Base-by-base conservation (phyloP, 2,329 filamentous ascomycete genomes). In the Monosporascus sp. region DNA sequence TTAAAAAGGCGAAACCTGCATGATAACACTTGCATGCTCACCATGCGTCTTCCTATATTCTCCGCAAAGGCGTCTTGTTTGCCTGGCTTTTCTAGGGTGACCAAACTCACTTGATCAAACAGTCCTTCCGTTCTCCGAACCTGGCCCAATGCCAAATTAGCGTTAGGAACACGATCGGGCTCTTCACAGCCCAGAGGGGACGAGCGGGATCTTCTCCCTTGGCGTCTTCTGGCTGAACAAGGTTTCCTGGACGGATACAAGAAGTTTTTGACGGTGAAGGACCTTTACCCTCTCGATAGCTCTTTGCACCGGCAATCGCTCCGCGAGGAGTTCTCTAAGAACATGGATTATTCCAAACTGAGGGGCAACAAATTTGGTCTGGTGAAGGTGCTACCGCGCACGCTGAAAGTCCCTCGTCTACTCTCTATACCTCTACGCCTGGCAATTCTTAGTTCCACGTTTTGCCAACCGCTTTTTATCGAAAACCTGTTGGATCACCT, bases 381-480 rank as follows among this genome's bases (percentile, higher is more conserved):
- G 1, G 52, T 63, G 1, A 66, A 60, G 35, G 63, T 66, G 4
- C 45, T 72, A 0, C 52, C 50, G 3, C 65, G 59, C 20, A 65
- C 71, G 1, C 58, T 76, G 1, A 53, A 60, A 0, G 65, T 68
- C 0, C 68, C 68, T 0, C 57, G 73, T 2, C 51, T 75, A 0
- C 53, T 70, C 0, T 72, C 73, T 0, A 55, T 75, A 1, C 61
- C 63, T 2, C 72, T 74, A 1, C 65, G 73, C 7, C 59, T 73
- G 7, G 68, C 68, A 2, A 59, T 73, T 5, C 65, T 73, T 4
- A 73, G 66, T 14, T 74, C 76, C 55, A 71, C 62, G 19, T 73
- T 74, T 41, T 73, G 72, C 38, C 73, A 74, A 46, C 74, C 75
- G 0, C 72, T 77, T 24, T 69, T 78, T 37, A 72, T 77, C 51